Conservation (phyloP, 352 stramenopile genomes). For the Peronospora farinosa region DNA sequence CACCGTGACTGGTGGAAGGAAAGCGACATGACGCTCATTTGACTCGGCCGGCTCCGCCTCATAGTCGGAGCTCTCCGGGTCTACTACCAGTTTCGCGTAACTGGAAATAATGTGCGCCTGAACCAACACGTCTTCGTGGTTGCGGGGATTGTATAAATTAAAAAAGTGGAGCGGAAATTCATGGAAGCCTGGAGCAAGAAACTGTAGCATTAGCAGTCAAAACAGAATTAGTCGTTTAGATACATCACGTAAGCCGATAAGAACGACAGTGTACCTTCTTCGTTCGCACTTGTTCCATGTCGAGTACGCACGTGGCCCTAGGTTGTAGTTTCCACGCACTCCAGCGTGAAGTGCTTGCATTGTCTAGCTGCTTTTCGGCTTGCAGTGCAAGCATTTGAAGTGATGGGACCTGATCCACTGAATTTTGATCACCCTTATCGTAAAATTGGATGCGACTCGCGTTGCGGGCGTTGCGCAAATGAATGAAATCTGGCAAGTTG, state of each 20-base stretch:
- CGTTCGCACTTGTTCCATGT: slow-evolving; percentile 64
- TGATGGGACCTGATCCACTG: slow-evolving; percentile 27
- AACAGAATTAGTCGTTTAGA: slow-evolving; percentile 4
- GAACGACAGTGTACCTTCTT: slow-evolving; percentile 37
- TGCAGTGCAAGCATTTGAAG: slow-evolving; percentile 40
- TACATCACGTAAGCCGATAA: neutral
- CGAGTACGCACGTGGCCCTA: slow-evolving; percentile 39
- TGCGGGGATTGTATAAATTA: slow-evolving; percentile 78
- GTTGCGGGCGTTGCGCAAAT: slow-evolving; percentile 35
- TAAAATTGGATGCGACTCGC: slow-evolving; percentile 28
- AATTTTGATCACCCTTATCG: slow-evolving; percentile 10
- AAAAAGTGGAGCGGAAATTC: slow-evolving; percentile 59
- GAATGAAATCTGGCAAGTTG: slow-evolving; percentile 51
- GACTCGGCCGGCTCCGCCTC: slow-evolving; percentile 16
- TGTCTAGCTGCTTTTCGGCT: slow-evolving; percentile 21
- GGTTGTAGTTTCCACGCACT: slow-evolving; percentile 50
- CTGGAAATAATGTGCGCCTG: slow-evolving; percentile 77
- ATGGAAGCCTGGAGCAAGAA: slow-evolving; percentile 44
- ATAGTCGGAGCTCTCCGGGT: slow-evolving; percentile 64
- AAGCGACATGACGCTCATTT: slow-evolving; percentile 49
- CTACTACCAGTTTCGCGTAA: slow-evolving; percentile 73
- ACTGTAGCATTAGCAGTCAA: slow-evolving; percentile 21
- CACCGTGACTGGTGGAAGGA: slow-evolving; percentile 65
- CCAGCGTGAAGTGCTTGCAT: slow-evolving; percentile 8
- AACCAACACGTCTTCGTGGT: slow-evolving; percentile 58